A percentile compares a stretch with the other conserved stretches of the same genome.
Evolutionary conservation across 805 yeast genomes (phyloP).

Genomic region (Saccharomyces jurei): DNA sequence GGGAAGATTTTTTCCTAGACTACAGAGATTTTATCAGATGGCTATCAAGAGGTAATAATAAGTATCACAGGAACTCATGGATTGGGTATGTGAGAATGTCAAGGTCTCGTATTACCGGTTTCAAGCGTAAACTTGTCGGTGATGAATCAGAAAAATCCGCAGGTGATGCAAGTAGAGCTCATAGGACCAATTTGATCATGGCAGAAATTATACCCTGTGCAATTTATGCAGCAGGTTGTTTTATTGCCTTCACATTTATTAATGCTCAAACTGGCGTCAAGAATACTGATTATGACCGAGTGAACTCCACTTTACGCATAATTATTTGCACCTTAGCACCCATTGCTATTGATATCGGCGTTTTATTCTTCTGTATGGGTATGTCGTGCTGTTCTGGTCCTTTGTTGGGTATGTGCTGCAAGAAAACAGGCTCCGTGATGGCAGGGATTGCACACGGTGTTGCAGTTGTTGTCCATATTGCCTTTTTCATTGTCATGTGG

Average conservation of each 20-base stretch:
- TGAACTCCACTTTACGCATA: conserved; percentile 64
- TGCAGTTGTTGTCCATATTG: conserved; percentile 78
- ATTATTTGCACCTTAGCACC: conserved; percentile 83
- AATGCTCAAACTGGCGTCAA: conserved; percentile 80
- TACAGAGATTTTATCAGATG: conserved; percentile 88
- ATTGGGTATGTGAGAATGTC: conserved; percentile 73
- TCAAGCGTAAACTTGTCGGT: conserved; percentile 63
- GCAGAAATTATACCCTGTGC: conserved; percentile 67
- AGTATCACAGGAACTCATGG: conserved; percentile 86
- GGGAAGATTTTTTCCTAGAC: conserved; percentile 92
- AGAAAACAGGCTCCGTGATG: conserved; percentile 89
- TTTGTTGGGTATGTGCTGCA: conserved; percentile 84
- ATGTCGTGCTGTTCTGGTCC: conserved; percentile 97
- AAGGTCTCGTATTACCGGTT: conserved; percentile 79
- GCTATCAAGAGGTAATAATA: conserved; percentile 84
- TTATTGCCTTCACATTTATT: conserved; percentile 68
- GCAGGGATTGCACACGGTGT: conserved; percentile 97
- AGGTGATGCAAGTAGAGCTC: conserved; percentile 78
- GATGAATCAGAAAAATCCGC: conserved; percentile 73
- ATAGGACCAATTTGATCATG: conserved; percentile 60
- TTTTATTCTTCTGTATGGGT: conserved; percentile 61
- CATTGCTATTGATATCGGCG: conserved; percentile 82
- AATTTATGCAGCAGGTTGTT: conserved; percentile 69
- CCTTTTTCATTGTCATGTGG: conserved; percentile 93
- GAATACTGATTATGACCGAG: conserved; percentile 37